Evolutionary conservation across 2,329 filamentous ascomycete genomes (phyloP), one percentile per base, ranked within the genome.

Genomic region (Colletotrichum phormii): DNA sequence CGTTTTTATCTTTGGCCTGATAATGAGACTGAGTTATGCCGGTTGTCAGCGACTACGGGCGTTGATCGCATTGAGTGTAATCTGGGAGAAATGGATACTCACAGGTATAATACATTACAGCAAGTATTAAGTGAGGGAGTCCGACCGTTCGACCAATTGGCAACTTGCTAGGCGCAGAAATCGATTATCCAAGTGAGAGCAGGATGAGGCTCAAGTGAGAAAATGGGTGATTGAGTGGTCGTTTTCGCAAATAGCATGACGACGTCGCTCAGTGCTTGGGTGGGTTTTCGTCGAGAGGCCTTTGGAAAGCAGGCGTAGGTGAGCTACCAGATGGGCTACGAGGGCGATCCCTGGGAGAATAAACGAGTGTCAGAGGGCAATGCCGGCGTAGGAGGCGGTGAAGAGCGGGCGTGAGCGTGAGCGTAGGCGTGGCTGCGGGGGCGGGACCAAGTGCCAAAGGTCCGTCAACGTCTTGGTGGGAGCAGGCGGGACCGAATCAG

Each of bases 331-430:
- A 54, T 64, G 60, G 29, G 37, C 46, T 65, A 58, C 60, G 67
- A 71, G 72, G 74, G 37, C 71, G 37, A 75, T 63, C 73, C 73
- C 55, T 67, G 73, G 55, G 62, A 33, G 59, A 35, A 59, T 57
- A 67, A 75, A 75, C 61, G 74, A 74, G 67, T 59, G 74, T 74
- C 26, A 53, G 68, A 72, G 72, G 64, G 60, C 63, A 49, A 74
- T 62, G 57, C 71, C 59, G 65, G 67, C 49, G 46, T 54, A 60
- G 46, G 55, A 68, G 61, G 74, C 67, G 74, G 64, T 72, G 71
- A 73, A 49, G 49, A 53, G 24, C 29, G 18, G 42, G 53, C 59
- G 69, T 68, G 37, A 46, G 55, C 22, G 66, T 64, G 18, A 31
- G 53, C 59, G 69, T 68, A n/a, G 57, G 64, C 37, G 66, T 68